These are phyloP conservation scores for Clonostachys rosea DNA, from an alignment of 2,329 filamentous ascomycete genomes.

Conservation along the genomic window DNA sequence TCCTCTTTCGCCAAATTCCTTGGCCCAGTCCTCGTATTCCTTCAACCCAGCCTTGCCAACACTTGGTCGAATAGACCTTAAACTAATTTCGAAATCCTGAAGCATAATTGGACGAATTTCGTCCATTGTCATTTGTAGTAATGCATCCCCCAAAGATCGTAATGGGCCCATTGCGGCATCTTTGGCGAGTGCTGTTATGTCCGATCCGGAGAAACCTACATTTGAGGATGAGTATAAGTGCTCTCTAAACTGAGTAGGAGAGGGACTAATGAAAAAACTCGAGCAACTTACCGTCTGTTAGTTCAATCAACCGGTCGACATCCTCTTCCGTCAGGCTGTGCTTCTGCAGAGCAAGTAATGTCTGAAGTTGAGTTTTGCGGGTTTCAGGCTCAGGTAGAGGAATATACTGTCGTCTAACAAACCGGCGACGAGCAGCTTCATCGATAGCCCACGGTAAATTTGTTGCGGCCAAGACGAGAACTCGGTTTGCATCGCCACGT, in stretches of 20 bases:
- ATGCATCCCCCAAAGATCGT: conserved; percentile 80
- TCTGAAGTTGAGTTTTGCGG: conserved; percentile 72
- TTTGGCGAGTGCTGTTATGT: conserved; percentile 94
- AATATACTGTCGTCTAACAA: conserved; percentile 93
- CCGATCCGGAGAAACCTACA: conserved; percentile 91
- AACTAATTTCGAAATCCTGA: conserved; percentile 77
- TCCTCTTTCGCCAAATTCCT: conserved; percentile 86
- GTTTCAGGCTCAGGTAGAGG: conserved; percentile 85
- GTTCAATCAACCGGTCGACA: conserved; percentile 65
- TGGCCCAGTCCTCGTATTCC: conserved; percentile 92
- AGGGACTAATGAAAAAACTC: too few relatives aligned
- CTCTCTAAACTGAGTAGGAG: background rate
- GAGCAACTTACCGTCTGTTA: conserved; percentile 71
- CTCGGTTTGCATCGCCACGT: conserved; percentile 76
- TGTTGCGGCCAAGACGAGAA: conserved; percentile 90
- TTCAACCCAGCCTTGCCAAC: conserved; percentile 81
- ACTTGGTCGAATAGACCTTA: conserved; percentile 82
- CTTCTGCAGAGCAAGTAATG: conserved; percentile 80
- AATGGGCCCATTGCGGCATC: conserved; percentile 97
- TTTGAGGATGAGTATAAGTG: background rate
- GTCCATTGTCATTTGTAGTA: conserved; percentile 90
- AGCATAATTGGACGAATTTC: conserved; percentile 85
- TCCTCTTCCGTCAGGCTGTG: conserved; percentile 71
- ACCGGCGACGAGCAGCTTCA: conserved; percentile 84
- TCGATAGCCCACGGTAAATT: conserved; percentile 98